Percentiles rank a stretch among this genome's conserved stretches.
These are phyloP conservation scores for Fusarium metavorans DNA, from an alignment of 2,329 filamentous ascomycete genomes.

Conservation along the genomic window DNA sequence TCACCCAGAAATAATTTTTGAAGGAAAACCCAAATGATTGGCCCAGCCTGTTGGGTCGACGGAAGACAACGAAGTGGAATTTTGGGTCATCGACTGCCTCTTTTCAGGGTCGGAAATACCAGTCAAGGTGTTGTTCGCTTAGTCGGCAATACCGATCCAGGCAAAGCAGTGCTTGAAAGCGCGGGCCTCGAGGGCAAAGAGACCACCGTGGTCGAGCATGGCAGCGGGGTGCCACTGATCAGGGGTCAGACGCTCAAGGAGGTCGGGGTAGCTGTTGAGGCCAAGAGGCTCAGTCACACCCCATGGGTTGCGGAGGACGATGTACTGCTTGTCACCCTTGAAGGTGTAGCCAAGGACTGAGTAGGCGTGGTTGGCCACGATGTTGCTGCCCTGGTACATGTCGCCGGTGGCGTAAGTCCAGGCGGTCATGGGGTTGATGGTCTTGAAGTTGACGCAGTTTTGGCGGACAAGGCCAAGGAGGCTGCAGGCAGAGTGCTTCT, in stretches of 20 bases:
- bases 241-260: slow-evolving; percentile 53
- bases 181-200: slow-evolving; percentile 52
- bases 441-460: slow-evolving; percentile 56
- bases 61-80: neutral
- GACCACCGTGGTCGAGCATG: slow-evolving; percentile 52
- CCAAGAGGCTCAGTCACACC: slow-evolving; percentile 57
- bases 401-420: slow-evolving; percentile 55
- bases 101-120: neutral
- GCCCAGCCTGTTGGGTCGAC: neutral
- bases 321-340: slow-evolving; percentile 53
- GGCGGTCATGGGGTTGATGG: slow-evolving; percentile 57
- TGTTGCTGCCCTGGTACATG: slow-evolving; percentile 54
- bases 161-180: slow-evolving; percentile 54
- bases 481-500: slow-evolving; percentile 48
- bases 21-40: neutral
- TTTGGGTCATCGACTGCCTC: neutral
- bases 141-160: slow-evolving; percentile 42
- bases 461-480: slow-evolving; percentile 54
- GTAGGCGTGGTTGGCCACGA: slow-evolving; percentile 60
- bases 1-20: neutral
- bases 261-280: slow-evolving; percentile 53
- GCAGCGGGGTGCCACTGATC: slow-evolving; percentile 53
- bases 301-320: slow-evolving; percentile 59
- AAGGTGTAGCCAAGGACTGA: slow-evolving; percentile 54
- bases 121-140: slow-evolving; percentile 39